Percentiles rank a stretch among this genome's conserved stretches.
Evolutionary conservation across 164 flowering plant genomes (phyloP).

Genomic region (Dillenia turbinata): DNA sequence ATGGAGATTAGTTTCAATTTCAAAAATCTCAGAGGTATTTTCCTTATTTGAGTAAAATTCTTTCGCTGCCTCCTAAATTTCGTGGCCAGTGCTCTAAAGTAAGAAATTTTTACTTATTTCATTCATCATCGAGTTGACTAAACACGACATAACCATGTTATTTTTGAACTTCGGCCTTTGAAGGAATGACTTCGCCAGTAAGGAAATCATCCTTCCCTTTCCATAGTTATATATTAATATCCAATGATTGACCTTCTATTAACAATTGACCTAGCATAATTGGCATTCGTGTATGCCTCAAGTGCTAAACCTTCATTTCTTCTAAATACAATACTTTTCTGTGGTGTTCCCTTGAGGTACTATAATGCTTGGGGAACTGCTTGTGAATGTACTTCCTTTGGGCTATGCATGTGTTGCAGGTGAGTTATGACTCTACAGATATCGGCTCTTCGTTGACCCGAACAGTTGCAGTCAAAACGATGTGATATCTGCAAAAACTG

Average conservation of each 20-base stretch:
- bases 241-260: neutral
- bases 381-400: too few species aligned
- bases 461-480: too few species aligned
- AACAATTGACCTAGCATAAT: too few species aligned
- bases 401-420: too few species aligned
- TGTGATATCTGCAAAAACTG: too few species aligned
- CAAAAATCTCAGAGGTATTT: constrained; percentile 2
- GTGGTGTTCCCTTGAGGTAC: too few species aligned
- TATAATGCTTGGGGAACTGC: too few species aligned
- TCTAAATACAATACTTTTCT: too few species aligned
- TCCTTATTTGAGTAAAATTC: constrained; percentile 4
- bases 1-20: constrained; percentile 5
- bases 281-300: too few species aligned
- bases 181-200: neutral
- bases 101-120: constrained; percentile 17
- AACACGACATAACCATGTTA: constrained; percentile 15
- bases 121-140: constrained; percentile 13
- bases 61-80: constrained; percentile 7
- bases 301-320: too few species aligned
- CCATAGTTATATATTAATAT: constrained; percentile 4
- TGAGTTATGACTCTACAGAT: too few species aligned
- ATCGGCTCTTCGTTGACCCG: too few species aligned
- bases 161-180: neutral
- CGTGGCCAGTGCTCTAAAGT: constrained; percentile 6
- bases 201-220: constrained; percentile 13